Percentiles rank a stretch among this genome's conserved stretches.
phyloP scores from a whole-genome alignment of 2,329 filamentous ascomycete species.

The Diplodia sapinea region DNA sequence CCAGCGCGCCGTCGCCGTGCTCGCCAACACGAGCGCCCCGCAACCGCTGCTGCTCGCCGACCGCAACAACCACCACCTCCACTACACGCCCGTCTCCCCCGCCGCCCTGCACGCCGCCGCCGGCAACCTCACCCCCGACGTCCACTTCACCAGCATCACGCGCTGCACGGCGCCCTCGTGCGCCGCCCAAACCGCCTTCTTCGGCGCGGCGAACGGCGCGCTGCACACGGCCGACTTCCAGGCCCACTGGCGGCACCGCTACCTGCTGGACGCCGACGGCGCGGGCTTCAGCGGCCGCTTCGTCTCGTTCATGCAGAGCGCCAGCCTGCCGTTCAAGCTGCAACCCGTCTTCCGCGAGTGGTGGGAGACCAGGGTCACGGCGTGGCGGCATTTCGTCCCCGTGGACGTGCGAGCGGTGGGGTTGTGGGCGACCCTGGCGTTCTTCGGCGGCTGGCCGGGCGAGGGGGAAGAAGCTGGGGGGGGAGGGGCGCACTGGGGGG shows the following conservation, averaged over 20 bases:
- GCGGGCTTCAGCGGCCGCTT: slow-evolving; percentile 70
- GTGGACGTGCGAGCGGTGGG: slow-evolving; percentile 73
- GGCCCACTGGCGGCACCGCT: slow-evolving; percentile 68
- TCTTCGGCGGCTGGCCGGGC: slow-evolving; percentile 64
- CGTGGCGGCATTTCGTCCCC: slow-evolving; percentile 83
- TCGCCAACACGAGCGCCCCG: slow-evolving; percentile 40
- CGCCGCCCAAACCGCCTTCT: slow-evolving; percentile 54
- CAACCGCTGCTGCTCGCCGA: slow-evolving; percentile 40
- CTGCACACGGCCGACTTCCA: slow-evolving; percentile 50
- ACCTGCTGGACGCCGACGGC: slow-evolving; percentile 74
- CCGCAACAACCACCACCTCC: slow-evolving; percentile 64
- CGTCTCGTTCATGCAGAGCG: slow-evolving; percentile 69
- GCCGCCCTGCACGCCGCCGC: slow-evolving; percentile 61
- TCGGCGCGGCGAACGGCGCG: slow-evolving; percentile 38
- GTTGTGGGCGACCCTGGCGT: slow-evolving; percentile 74
- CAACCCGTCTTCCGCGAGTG: slow-evolving; percentile 74
- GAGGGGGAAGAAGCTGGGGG: neutral
- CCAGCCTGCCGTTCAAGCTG: slow-evolving; percentile 71
- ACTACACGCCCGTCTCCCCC: slow-evolving; percentile 62
- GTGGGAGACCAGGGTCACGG: slow-evolving; percentile 74
- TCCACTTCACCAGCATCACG: slow-evolving; percentile 65
- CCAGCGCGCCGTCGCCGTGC: slow-evolving; percentile 62
- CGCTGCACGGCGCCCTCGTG: slow-evolving; percentile 64
- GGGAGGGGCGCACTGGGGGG: neutral
- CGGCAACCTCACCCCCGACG: slow-evolving; percentile 42